A percentile compares a stretch with the other conserved stretches of the same genome.
Evolutionary conservation across 768 basidiomycete genomes (phyloP).

Genomic region (Tremella fuciformis): DNA sequence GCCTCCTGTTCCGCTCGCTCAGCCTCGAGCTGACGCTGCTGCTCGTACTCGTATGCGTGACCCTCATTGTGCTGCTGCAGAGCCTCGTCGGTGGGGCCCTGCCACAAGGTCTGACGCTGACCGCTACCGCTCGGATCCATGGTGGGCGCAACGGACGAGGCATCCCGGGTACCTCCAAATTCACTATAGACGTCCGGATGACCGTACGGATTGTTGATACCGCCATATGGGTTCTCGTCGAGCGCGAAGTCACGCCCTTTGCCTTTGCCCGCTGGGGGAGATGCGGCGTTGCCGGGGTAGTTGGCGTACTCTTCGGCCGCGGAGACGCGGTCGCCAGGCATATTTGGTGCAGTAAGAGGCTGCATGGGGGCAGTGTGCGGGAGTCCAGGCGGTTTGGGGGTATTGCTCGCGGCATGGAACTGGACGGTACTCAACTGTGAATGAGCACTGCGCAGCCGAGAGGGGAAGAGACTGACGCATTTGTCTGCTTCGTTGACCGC

Average conservation of each 20-base stretch:
- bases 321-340: conserved; percentile 16
- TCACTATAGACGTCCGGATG: conserved; percentile 22
- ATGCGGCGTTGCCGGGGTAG: conserved; percentile 35
- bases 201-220: conserved; percentile 14
- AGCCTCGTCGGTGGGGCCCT: conserved; percentile 32
- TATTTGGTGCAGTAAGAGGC: conserved; percentile 13
- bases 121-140: neutral
- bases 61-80: conserved; percentile 7
- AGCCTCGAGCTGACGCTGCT: conserved; percentile 29
- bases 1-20: conserved; percentile 2
- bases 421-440: conserved; percentile 34
- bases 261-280: conserved; percentile 23
- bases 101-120: conserved; percentile 23
- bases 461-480: conserved; percentile 45
- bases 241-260: conserved; percentile 24
- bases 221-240: conserved; percentile 42
- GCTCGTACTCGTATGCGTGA: conserved; percentile 43
- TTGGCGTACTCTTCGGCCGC: conserved; percentile 43
- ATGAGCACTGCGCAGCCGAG: neutral
- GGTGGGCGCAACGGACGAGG: neutral
- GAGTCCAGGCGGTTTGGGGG: conserved; percentile 32
- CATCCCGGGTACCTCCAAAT: conserved; percentile 27
- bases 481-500: conserved; percentile 63
- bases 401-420: conserved; percentile 28
- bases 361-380: conserved; percentile 24